phyloP scores from a whole-genome alignment of 2,329 filamentous ascomycete genomes.

The Botryotinia calthae region DNA sequence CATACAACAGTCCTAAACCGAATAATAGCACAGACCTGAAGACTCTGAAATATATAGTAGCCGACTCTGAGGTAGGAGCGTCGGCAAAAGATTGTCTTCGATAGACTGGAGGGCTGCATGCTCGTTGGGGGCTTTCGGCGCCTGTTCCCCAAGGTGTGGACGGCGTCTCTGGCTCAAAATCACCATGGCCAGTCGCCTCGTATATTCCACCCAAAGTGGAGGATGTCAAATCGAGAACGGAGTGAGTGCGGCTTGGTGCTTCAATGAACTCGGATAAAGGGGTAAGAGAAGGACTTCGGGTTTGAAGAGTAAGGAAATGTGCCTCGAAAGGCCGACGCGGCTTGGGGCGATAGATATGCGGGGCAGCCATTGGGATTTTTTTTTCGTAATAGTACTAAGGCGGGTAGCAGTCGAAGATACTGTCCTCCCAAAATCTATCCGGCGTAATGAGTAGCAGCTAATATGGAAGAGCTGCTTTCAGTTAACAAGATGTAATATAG shows the following conservation, averaged over 20 bases:
- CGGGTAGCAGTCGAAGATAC: background rate
- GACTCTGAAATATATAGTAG: conserved; percentile 45
- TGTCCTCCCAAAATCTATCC: background rate
- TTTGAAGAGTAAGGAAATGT: conserved; percentile 41
- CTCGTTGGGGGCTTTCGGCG: conserved; percentile 60
- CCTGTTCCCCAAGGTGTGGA: conserved; percentile 78
- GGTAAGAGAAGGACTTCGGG: conserved; percentile 55
- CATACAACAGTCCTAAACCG: conserved; percentile 77
- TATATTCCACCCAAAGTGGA: conserved; percentile 93
- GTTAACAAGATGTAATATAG: conserved; percentile 10
- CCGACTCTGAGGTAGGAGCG: conserved; percentile 35
- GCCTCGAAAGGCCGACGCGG: conserved; percentile 70
- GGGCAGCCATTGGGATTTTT: conserved; percentile 16
- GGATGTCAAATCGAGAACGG: conserved; percentile 80
- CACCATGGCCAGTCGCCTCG: conserved; percentile 60
- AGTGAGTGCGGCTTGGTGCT: conserved; percentile 67
- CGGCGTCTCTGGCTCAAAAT: conserved; percentile 50
- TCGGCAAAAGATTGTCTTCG: conserved; percentile 27
- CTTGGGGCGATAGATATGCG: conserved; percentile 61
- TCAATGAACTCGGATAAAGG: conserved; percentile 56
- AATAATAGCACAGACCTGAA: conserved; percentile 68
- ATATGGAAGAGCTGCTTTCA: background rate
- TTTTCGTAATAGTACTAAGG: background rate
- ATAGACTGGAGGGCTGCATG: conserved; percentile 11
- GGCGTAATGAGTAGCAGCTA: background rate